Evolutionary conservation across 441 rosid species (phyloP), one percentile per base, ranked within the genome.

Genomic region (Hura crepitans): DNA sequence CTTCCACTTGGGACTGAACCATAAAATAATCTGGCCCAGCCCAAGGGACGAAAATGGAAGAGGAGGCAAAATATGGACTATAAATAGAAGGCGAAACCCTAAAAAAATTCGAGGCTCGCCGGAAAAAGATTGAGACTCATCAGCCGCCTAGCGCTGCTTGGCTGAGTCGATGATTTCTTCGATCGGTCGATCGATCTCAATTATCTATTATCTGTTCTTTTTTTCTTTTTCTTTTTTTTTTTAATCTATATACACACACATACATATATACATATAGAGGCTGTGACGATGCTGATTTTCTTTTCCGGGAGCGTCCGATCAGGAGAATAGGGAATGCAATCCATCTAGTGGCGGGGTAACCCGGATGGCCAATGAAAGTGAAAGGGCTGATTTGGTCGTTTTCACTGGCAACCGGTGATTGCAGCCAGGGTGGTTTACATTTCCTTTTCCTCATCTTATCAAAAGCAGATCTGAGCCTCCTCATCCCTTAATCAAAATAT

Each of bases 341-440:
- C 55, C 20, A 7, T 50, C 7, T 50, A 9, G 20, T n/a, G 61
- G 61, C n/a, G 35, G 30, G 35, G 61, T 28, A 6, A 56, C 35
- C 61, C 30, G 61, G 61, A 56, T 12, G 61, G 61, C 61, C 61
- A 10, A 4, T 23, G 15, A 54, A 54, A 9, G 2, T 54, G 30
- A 54, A 12, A 54, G 13, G 31, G 31, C 30, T 11, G 10, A 23
- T 54, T 12, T 54, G 58, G 58, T 54, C 30, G 23, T 54, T 56
- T 27, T 56, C 60, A 25, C 18, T 1, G 61, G 61, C 61, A 56
- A 56, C 61, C 61, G 61, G 61, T 56, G 27, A n/a, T 15, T 56
- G 30, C 61, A 5, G 61, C 61, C 35, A 12, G 27, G n/a, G 61
- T 27, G 35, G 61, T 27, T 3, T 56, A 12, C 15, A 27, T 11